Evolutionary conservation across 179 eudicot genomes (phyloP).

Genomic region (Silene coronaria): DNA sequence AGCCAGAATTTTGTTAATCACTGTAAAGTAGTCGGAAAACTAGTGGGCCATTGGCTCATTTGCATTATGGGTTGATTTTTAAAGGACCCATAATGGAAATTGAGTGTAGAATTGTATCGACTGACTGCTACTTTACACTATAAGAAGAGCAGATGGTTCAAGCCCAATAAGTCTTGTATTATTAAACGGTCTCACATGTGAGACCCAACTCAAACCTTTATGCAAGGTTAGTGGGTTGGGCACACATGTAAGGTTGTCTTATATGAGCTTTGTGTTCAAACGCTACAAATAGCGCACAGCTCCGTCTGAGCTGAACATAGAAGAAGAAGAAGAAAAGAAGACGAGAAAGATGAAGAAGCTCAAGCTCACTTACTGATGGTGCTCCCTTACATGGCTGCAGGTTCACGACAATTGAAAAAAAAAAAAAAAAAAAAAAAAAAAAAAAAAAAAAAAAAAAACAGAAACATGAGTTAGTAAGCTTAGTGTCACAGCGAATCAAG

Average conservation of each 20-base stretch:
- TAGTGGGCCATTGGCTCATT: not conserved
- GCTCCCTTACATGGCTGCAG: constrained; percentile 86
- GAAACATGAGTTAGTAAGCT: constrained; percentile 22
- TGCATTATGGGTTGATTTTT: not conserved
- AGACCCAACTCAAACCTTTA: not conserved
- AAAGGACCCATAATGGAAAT: not conserved
- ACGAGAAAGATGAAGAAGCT: not conserved
- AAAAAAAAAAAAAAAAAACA: constrained; percentile 31
- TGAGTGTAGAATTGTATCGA: not conserved
- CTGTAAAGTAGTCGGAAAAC: not conserved
- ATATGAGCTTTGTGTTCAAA: no score
- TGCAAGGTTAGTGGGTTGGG: no score
- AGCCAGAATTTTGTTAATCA: not conserved
- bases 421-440: constrained; percentile 29
- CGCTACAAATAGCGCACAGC: not conserved
- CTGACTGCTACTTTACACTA: not conserved
- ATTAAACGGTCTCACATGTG: not conserved
- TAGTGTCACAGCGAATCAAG: not conserved
- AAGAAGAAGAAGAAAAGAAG: not conserved
- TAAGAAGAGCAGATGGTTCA: not conserved
- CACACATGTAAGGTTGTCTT: no score
- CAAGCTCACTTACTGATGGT: constrained; percentile 59
- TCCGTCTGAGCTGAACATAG: not conserved
- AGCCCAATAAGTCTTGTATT: no score
- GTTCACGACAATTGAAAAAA: constrained; percentile 21